These are phyloP conservation scores for Hemerocallis citrina DNA, from an alignment of 106 monocot genomes.

Conservation along the genomic window DNA sequence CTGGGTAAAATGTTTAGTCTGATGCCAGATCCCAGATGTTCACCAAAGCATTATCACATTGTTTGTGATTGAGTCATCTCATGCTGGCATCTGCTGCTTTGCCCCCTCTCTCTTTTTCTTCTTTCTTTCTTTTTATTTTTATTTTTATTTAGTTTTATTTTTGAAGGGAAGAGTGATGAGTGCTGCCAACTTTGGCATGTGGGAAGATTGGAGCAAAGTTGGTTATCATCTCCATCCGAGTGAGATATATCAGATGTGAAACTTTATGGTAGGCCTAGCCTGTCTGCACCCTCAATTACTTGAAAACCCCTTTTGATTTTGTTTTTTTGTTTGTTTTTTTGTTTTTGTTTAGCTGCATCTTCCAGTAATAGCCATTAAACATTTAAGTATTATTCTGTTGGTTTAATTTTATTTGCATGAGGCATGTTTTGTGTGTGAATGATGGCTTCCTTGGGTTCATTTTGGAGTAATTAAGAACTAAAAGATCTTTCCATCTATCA, in stretches of 20 bases:
- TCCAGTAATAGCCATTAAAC: not conserved
- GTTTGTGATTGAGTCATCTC: conserved; percentile 8
- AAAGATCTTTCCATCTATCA: too few species aligned
- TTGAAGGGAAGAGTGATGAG: not conserved
- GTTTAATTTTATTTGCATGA: not conserved
- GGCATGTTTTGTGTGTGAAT: not conserved
- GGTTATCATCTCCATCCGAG: not conserved
- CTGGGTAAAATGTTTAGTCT: not conserved
- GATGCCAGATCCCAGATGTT: too few species aligned
- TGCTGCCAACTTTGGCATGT: conserved; percentile 9
- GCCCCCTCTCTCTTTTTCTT: not conserved
- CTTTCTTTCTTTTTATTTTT: not conserved
- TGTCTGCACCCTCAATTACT: not conserved
- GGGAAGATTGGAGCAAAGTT: not conserved
- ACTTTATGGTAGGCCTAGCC: conserved; percentile 8
- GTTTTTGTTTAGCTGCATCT: conserved; percentile 3
- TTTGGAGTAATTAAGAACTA: too few species aligned
- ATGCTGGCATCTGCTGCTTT: conserved; percentile 4
- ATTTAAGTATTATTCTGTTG: not conserved
- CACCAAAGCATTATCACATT: not conserved
- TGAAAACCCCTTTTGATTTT: too few species aligned
- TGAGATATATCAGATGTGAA: not conserved
- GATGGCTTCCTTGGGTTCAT: too few species aligned
- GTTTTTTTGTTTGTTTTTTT: too few species aligned
- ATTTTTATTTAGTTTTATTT: conserved; percentile 1